These are phyloP conservation scores for Curvularia eragrostidis DNA, from an alignment of 2,329 filamentous ascomycete species.

Conservation along the genomic window DNA sequence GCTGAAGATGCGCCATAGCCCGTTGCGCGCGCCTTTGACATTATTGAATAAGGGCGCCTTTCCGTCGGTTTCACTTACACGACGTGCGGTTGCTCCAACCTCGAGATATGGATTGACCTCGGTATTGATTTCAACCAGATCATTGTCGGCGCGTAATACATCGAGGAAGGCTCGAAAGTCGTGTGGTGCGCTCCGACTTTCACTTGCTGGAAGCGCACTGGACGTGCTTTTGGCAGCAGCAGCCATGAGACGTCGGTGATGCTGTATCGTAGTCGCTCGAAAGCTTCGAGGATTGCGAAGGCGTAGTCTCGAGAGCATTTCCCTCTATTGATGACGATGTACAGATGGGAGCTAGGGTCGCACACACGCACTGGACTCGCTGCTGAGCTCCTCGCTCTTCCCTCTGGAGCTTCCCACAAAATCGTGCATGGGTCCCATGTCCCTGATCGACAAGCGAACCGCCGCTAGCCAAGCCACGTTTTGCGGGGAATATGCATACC, in stretches of 20 bases:
- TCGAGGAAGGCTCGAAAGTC: conserved; percentile 2
- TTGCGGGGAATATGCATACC: background rate
- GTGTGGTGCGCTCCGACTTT: background rate
- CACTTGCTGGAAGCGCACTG: background rate
- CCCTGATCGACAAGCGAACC: background rate
- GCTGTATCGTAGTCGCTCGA: background rate
- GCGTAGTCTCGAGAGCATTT: background rate
- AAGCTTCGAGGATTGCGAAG: background rate
- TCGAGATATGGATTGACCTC: conserved; percentile 1
- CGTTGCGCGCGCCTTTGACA: conserved; percentile 2
- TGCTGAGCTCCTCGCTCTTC: background rate
- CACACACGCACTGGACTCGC: background rate
- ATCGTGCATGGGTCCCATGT: background rate
- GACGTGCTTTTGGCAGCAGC: background rate
- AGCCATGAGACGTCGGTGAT: conserved; percentile 2
- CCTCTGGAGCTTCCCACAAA: background rate
- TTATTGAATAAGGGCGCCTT: conserved; percentile 1
- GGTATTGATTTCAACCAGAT: conserved; percentile 1
- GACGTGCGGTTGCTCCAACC: background rate
- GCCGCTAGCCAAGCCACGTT: background rate
- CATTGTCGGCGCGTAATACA: conserved; percentile 1
- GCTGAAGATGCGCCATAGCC: conserved; percentile 2
- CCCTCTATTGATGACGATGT: background rate
- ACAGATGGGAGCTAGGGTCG: background rate
- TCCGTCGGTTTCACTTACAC: conserved; percentile 1